Base-by-base conservation (phyloP, 192 early-diverging fungal genomes). In the Coemansia sp. region DNA sequence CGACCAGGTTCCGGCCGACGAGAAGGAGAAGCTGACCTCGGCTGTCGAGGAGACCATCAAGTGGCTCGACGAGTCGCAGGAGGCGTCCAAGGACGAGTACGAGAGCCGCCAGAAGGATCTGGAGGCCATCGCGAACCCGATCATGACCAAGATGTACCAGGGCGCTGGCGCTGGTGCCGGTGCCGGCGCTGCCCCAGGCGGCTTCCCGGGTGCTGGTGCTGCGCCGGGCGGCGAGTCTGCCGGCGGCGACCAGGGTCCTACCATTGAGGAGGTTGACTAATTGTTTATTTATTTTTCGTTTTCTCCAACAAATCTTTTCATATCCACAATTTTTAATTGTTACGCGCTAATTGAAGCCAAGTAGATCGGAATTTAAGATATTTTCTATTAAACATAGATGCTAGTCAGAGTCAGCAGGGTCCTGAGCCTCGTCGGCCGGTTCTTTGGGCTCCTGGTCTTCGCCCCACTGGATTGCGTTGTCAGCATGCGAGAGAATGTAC, bases 21-120 rank as follows among this genome's bases (percentile, higher is more conserved):
- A 97, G 82, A 99, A 96, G 92, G 83, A 84, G 76, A 96, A 89
- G 77, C 87, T 99, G 70, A 72, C 82, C 45, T 82, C 76, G 62
- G 90, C 93, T 52, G 87, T 93, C 75, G 88, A 95, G 72, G 93
- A 96, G 66, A 84, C 93, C 73, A 93, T 97, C 86, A 86, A 90
- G 72, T 99, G 95, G 94, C 86, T 99, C 69, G 94, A 99, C 72
- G 76, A 84, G 62, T 92, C 90, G 76, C 89, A 92, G 70, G 97
- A 97, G 85, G 97, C 92, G 55, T 88, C 91, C 74, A 99, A 95
- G 87, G 95, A 97, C 82, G 97, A 99, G 87, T 97, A 91, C 79
- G 94, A 97, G 83, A 69, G 85, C 73, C 87, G 87, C 76, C 92
- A 95, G 85, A 97, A 97, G 90, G 89, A 94, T 68, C 87, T 99